phyloP scores from a whole-genome alignment of 2,329 filamentous ascomycete species.

The Pseudopyrenochaeta lycopersici region DNA sequence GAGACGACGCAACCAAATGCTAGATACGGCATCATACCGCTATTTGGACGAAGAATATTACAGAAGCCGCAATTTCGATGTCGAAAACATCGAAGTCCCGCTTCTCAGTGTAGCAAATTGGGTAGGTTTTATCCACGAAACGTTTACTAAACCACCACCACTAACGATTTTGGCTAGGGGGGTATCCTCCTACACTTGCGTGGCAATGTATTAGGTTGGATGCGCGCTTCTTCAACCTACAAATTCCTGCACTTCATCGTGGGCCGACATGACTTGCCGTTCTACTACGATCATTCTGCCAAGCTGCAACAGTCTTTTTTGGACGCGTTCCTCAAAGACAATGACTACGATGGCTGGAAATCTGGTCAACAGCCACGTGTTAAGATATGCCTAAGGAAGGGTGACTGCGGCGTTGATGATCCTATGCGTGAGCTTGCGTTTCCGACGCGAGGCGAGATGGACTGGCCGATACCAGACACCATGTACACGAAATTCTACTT shows the following conservation, averaged over 20 bases:
- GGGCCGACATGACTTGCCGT: slow-evolving; percentile 5
- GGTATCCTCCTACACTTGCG: slow-evolving; percentile 72
- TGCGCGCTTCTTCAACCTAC: slow-evolving; percentile 66
- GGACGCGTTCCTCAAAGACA: slow-evolving; percentile 65
- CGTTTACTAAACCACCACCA: no score
- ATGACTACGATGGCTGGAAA: slow-evolving; percentile 68
- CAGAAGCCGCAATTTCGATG: slow-evolving; percentile 67
- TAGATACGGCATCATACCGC: slow-evolving; percentile 45
- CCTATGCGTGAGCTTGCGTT: neutral
- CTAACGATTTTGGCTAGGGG: slow-evolving; percentile 44
- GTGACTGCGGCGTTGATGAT: slow-evolving; percentile 61
- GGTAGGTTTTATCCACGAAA: slow-evolving; percentile 27
- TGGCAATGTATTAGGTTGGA: slow-evolving; percentile 71
- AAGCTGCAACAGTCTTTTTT: slow-evolving; percentile 70
- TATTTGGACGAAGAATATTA: slow-evolving; percentile 71
- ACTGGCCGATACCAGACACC: slow-evolving; percentile 71
- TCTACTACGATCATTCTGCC: slow-evolving; percentile 54
- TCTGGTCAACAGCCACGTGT: slow-evolving; percentile 45
- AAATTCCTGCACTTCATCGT: slow-evolving; percentile 66
- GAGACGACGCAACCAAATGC: slow-evolving; percentile 49
- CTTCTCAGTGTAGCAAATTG: slow-evolving; percentile 72
- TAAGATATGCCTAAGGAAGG: slow-evolving; percentile 60
- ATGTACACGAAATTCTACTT: slow-evolving; percentile 67
- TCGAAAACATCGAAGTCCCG: slow-evolving; percentile 71
- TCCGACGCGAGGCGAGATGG: slow-evolving; percentile 59